Conservation (phyloP, 208 protist species). For the Crithidia sp. region DNA sequence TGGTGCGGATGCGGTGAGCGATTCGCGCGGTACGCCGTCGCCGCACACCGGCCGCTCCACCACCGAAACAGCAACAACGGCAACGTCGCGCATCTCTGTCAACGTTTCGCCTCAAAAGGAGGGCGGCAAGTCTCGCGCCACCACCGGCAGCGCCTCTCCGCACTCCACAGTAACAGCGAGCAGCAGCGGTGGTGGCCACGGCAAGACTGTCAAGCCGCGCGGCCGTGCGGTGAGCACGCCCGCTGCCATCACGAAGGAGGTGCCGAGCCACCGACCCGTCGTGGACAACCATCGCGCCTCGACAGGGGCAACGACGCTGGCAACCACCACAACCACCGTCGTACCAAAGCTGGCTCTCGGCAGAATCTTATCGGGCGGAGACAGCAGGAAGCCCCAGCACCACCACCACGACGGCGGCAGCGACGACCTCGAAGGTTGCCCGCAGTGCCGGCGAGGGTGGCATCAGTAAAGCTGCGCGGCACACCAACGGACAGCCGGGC, state of each 20-base stretch:
- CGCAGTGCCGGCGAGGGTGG: neutral
- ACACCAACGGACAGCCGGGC: neutral
- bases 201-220: neutral
- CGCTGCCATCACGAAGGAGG: neutral
- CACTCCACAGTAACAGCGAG: neutral
- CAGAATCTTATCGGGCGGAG: neutral
- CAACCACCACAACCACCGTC: neutral
- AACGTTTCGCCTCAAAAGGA: neutral
- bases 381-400: neutral
- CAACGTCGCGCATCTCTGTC: neutral
- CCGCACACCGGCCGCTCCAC: conserved; percentile 7
- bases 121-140: conserved; percentile 1
- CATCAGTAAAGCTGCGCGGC: neutral
- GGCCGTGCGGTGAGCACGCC: neutral
- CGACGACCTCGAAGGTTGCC: neutral
- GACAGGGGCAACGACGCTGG: neutral
- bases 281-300: conserved; percentile 4
- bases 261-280: neutral
- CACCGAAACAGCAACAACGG: conserved; percentile 8
- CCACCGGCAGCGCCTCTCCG: conserved; percentile 2
- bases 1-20: neutral
- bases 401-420: neutral
- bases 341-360: conserved; percentile 16
- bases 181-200: neutral
- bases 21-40: neutral